Base-by-base conservation (phyloP, 345 rosid genomes). In the Streptanthus diversifolius region DNA sequence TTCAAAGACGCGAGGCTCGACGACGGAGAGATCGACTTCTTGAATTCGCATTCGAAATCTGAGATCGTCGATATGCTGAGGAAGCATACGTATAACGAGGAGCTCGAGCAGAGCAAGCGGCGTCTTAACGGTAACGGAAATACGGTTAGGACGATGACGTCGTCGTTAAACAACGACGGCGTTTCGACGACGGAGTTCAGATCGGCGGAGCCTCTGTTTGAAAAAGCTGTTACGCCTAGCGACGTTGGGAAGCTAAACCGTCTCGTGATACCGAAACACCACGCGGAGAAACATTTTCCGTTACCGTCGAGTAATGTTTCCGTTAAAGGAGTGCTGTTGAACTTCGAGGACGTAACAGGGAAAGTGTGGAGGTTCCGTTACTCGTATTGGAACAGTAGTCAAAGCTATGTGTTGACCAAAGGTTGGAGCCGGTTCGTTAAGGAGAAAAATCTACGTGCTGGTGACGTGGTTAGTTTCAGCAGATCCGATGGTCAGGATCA, bases 371-470 rank as follows among this genome's bases (percentile, higher is more conserved):
- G 99, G 64, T 95, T 95, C 53, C 82, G 99, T 74, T 95, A 95
- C 73, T 95, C 99, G 8, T 95, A 95, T 66, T 95, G 99, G 99
- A 95, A 91, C 68, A 95, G 96, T 56, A 95, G 99, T 80, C 99
- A 88, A 25, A 95, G 98, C 73, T 95, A 91, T 53, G 99, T 91
- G 49, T 82, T 95, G 68, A 95, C 99, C 1, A 90, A 90, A 78
- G 99, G 99, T 29, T 95, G 98, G 99, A 91, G 92, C 87, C 78
- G 95, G 30, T 95, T 90, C 65, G 99, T 95, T 8, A 91, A 90
- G 82, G 99, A 91, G 82, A 95, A 88, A 86, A 84, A 70, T 40
- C 79, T 95, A 60, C 91, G 82, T 68, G 92, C 96, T 67, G 98
- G 99, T 21, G 99, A 95, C 60, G 72, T 85, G 44, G 97, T 95